Conservation (phyloP, 1,284 basidiomycete species). For the Moniliella sp. region DNA sequence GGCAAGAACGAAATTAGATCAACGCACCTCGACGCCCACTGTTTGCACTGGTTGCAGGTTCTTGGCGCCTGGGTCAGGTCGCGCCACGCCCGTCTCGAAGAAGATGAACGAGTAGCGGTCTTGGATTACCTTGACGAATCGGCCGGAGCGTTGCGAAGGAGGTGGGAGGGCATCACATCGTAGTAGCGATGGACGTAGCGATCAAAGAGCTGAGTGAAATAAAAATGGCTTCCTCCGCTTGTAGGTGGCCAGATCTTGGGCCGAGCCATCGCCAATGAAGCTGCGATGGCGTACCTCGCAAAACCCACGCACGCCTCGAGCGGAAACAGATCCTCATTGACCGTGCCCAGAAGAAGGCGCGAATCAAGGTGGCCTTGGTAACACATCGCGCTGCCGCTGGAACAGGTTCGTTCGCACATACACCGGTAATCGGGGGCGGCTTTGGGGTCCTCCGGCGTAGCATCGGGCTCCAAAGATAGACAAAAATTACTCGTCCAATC, state of each 20-base stretch:
- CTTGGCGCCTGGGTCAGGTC: conserved; percentile 71
- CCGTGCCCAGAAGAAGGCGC: conserved; percentile 70
- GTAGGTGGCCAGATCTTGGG: conserved; percentile 67
- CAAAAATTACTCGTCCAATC: conserved; percentile 80
- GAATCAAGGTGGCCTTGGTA: conserved; percentile 65
- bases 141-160: conserved; percentile 51
- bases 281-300: conserved; percentile 82
- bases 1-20: conserved; percentile 1
- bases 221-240: conserved; percentile 84
- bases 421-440: too few species aligned
- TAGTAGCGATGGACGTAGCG: conserved; percentile 95
- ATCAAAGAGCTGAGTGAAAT: conserved; percentile 79
- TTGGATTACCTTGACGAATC: conserved; percentile 39
- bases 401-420: conserved; percentile 70
- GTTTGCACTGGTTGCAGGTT: conserved; percentile 59
- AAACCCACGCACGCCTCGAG: conserved; percentile 64
- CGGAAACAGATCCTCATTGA: conserved; percentile 82
- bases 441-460: too few species aligned
- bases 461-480: conserved; percentile 28
- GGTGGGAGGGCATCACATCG: conserved; percentile 69
- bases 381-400: conserved; percentile 71
- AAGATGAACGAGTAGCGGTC: conserved; percentile 81
- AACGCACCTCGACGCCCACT: conserved; percentile 66
- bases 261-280: conserved; percentile 45
- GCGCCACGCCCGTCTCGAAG: conserved; percentile 66